Evolutionary conservation across 352 stramenopile species (phyloP), one percentile per base, ranked within the genome.

Genomic region (Globisporangium canariense): DNA sequence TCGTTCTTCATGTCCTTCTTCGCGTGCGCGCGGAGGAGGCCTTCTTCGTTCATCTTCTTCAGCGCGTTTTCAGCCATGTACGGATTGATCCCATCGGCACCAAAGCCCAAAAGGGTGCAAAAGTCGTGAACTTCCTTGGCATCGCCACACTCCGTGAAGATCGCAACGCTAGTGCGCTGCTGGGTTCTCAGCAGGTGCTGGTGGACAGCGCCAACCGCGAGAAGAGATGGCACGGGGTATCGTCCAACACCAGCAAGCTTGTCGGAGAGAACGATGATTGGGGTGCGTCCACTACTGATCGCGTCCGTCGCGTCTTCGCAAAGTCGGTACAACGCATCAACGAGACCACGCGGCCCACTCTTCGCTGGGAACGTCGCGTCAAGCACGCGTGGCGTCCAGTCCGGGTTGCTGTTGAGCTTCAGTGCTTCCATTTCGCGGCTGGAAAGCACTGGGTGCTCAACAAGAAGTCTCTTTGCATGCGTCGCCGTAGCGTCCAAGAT

Each of bases 91-190:
- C 87, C 94, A 76, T 98, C 95, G 61, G 93, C 97, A 57, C 96
- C 96, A 71, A 97, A 99, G 36, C 94, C 94, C 62, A 98, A 81
- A 22, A 98, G 75, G 2, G 92, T 97, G 40, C 91, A 93, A 75
- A 97, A 97, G 73, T 98, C 94, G 69, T 98, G 93, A n/a, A 98
- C 95, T 81, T 99, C 96, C 71, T 97, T 97, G 7, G 88, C 90
- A 74, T 99, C 96, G 75, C 94, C 96, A 62, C 83, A 91, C 78
- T 99, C 96, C 14, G 88, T 76, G 71, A 99, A 98, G 60, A 99
- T 81, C 30, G 93, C 94, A 58, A 93, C 89, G 64, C 79, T 83
- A 16, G 80, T 89, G 70, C 78, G 78, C 67, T 98, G 93, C 62
- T 98, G 96, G 7, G 92, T 98, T 28, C 88, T 86, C 22, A 98